Conservation (phyloP, 352 stramenopile genomes). For the Pythium myriotylum region DNA sequence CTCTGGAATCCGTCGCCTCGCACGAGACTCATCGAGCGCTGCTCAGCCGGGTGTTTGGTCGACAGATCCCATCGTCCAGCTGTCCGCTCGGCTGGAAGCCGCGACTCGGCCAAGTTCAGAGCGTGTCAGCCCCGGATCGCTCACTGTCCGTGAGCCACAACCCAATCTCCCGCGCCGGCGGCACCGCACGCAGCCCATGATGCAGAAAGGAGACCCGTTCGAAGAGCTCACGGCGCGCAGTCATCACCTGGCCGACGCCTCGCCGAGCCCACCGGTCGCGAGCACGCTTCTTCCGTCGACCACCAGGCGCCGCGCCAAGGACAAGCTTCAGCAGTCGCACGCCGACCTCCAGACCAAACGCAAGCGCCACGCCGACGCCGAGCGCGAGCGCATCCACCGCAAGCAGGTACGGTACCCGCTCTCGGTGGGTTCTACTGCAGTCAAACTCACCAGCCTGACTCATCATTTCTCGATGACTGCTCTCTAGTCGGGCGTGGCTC, state of each 20-base stretch:
- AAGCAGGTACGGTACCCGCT: slow-evolving; percentile 23
- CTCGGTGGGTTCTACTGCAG: not conserved
- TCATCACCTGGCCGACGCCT: not conserved
- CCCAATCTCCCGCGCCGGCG: not conserved
- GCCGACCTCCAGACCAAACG: slow-evolving; percentile 22
- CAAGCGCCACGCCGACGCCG: slow-evolving; percentile 32
- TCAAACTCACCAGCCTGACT: not conserved
- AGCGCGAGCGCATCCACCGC: slow-evolving; percentile 32
- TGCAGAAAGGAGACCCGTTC: slow-evolving; percentile 16
- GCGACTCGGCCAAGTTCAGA: no score
- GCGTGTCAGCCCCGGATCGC: no score
- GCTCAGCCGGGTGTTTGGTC: slow-evolving; percentile 1
- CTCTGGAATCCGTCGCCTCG: not conserved
- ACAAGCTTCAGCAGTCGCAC: slow-evolving; percentile 8
- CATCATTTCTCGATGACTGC: not conserved
- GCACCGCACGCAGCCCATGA: slow-evolving; percentile 15
- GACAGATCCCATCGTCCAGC: not conserved
- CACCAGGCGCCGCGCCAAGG: slow-evolving; percentile 1
- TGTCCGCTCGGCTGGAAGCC: not conserved
- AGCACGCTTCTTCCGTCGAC: not conserved
- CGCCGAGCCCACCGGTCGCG: not conserved
- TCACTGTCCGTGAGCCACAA: no score
- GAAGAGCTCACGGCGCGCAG: slow-evolving; percentile 6
- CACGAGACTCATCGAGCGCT: not conserved
- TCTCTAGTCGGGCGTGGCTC: slow-evolving; percentile 21